Base-by-base conservation (phyloP, 768 basidiomycete genomes). In the Fomitopsis serialis region DNA sequence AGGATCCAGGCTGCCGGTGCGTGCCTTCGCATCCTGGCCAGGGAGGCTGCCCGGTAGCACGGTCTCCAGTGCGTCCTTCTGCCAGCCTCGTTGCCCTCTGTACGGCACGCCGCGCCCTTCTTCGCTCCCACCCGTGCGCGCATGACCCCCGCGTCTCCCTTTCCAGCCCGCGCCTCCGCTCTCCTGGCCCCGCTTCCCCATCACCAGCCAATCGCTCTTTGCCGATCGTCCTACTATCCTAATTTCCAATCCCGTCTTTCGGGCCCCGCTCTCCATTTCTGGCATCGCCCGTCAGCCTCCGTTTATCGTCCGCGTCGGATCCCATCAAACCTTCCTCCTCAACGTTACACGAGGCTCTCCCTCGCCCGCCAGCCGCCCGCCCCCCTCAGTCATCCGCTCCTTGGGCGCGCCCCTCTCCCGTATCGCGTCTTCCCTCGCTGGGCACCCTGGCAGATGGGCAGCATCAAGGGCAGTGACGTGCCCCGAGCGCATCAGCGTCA, bases 291-390 rank as follows among this genome's bases (percentile, higher is more conserved):
- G 34, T n/a, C 15, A 40, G 29, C 29, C 29, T 10, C 24, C 32
- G n/a, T 35, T 25, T 15, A 17, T 25, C 9, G 19, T 11, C 46
- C 44, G 44, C 46, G 6, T 34, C 46, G 44, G 24, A 45, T 32
- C 21, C 32, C 17, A 49, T 37, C 48, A 40, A 36, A 49, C 48
- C 48, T 47, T 47, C 17, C 23, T 49, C 15, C 48, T 49, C 48
- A 34, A 32, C 35, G 48, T 35, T 37, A 23, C 48, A 49, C 48
- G 48, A 49, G 48, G 48, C 48, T 47, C 46, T 47, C 44, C 25
- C 22, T 25, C 44, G 25, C 44, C 29, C 29, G 23, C 46, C 46
- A 25, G 46, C 46, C 23, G 12, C 46, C 24, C 12, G 15, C 25
- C 10, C 12, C 24, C 11, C 46, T 27, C 46, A 25, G 25, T 47